Base-by-base conservation (phyloP, 2,329 filamentous ascomycete genomes). In the Mycosphaerella sp. region DNA sequence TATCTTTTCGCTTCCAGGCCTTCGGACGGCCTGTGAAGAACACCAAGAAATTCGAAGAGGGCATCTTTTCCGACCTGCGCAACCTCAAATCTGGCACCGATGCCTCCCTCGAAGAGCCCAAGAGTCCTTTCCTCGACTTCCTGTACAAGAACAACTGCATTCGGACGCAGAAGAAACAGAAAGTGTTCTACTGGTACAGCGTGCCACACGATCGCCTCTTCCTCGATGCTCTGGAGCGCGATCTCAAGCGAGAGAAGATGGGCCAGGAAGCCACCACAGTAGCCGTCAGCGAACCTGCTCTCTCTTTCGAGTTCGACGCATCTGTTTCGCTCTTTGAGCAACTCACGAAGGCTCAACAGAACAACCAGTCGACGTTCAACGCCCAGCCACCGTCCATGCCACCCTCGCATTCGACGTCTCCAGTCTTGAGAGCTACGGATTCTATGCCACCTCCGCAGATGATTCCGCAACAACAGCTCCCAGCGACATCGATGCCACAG, bases 91-190 rank as follows among this genome's bases (percentile, higher is more conserved):
- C 93, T 18, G 93, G 93, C 59, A 97, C 91, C 64, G 93, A 98
- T 76, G 93, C 93, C 43, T 96, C 93, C 37, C 82, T 98, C 54
- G 93, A 98, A 74, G 93, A 98, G 76, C 93, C 93, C 50, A 98
- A 98, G 79, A 97, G 91, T 74, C 85, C 87, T 1, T 98, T 98
- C 74, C 81, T 98, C 56, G 93, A 98, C 73, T 98, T 97, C 71
- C 79, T 98, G 40, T 98, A 98, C 82, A 98, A 98, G 80, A 98
- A 98, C 81, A 98, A 98, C 78, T 98, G 93, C 79, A 98, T 98
- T 64, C 85, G 93, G 63, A 98, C 93, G 34, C 93, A 98, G 73
- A 98, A 98, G 83, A 98, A 98, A 80, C 93, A 98, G 69, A 98
- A 98, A 78, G 93, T 98, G 60, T 98, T 98, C 68, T 98, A 97